These are phyloP conservation scores for Dothistroma septosporum DNA, from an alignment of 2,329 filamentous ascomycete genomes.

Conservation along the genomic window DNA sequence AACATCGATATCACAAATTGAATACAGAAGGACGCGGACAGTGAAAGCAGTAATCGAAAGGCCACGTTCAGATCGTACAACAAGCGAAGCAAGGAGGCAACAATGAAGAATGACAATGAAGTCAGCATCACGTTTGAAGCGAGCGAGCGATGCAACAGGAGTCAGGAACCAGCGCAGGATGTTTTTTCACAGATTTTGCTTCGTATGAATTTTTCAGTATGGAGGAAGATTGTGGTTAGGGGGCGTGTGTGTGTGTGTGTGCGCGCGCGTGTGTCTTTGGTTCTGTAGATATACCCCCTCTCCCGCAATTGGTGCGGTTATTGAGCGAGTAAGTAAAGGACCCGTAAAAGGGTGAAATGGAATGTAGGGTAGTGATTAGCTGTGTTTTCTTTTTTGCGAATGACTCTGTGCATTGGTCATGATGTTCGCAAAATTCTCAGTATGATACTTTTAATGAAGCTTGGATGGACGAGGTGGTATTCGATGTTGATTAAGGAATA, in stretches of 20 bases:
- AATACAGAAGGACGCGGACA: neutral
- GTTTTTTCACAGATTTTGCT: neutral
- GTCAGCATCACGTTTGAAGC: neutral
- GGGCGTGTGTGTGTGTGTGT: too few species aligned
- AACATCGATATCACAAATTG: neutral
- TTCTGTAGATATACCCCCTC: slow-evolving; percentile 11
- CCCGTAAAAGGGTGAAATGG: neutral
- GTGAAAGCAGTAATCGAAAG: neutral
- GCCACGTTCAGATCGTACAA: neutral
- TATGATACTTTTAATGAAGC: too few species aligned
- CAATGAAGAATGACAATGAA: neutral
- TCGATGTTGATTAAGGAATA: too few species aligned
- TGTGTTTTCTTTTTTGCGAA: neutral
- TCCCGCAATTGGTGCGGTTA: neutral
- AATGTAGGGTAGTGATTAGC: neutral
- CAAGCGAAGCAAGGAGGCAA: neutral
- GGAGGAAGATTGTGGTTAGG: neutral
- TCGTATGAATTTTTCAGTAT: neutral
- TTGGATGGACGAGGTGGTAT: too few species aligned
- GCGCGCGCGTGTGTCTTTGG: too few species aligned
- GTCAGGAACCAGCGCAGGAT: neutral
- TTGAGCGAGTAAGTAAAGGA: neutral
- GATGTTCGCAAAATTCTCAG: too few species aligned
- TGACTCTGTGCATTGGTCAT: too few species aligned
- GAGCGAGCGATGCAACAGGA: neutral